Evolutionary conservation across 2,329 filamentous ascomycete species (phyloP).

Genomic region (Exserohilum rostratum): DNA sequence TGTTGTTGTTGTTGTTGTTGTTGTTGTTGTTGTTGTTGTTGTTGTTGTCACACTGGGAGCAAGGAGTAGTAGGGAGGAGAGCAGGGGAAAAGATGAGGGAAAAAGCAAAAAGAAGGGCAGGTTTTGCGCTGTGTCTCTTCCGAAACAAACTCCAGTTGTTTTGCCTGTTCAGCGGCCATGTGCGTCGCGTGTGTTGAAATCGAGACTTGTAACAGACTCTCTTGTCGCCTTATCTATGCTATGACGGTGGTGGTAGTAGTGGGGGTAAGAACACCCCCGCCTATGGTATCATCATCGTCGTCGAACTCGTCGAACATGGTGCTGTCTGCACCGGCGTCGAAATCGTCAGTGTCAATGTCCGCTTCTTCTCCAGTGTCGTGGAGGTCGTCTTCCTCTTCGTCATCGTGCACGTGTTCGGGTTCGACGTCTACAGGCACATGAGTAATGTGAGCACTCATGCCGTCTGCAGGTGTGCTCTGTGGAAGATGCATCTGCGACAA

Average conservation of each 20-base stretch:
- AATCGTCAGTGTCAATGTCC: slow-evolving; percentile 36
- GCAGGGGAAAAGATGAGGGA: no score
- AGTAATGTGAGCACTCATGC: slow-evolving; percentile 1
- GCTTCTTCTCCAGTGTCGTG: slow-evolving; percentile 36
- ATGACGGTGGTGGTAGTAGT: slow-evolving; percentile 12
- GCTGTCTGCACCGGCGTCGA: slow-evolving; percentile 32
- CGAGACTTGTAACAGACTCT: background rate
- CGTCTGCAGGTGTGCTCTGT: background rate
- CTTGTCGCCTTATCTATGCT: background rate
- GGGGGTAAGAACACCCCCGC: slow-evolving; percentile 24
- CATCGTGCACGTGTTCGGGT: slow-evolving; percentile 15
- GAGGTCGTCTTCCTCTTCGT: slow-evolving; percentile 5
- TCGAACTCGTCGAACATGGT: slow-evolving; percentile 35
- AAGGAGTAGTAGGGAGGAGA: no score
- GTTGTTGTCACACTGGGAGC: no score
- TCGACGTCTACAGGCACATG: slow-evolving; percentile 8
- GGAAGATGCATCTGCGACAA: slow-evolving; percentile 9
- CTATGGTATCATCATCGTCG: slow-evolving; percentile 14
- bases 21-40: no score
- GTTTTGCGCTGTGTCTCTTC: no score
- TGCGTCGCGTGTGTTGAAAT: background rate
- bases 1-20: no score
- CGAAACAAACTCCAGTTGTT: no score
- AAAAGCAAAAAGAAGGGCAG: no score
- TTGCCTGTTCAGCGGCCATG: no score